Percentiles rank a stretch among this genome's conserved stretches.
phyloP scores from a whole-genome alignment of 257 asterid species.

The Plectranthus barbatus region DNA sequence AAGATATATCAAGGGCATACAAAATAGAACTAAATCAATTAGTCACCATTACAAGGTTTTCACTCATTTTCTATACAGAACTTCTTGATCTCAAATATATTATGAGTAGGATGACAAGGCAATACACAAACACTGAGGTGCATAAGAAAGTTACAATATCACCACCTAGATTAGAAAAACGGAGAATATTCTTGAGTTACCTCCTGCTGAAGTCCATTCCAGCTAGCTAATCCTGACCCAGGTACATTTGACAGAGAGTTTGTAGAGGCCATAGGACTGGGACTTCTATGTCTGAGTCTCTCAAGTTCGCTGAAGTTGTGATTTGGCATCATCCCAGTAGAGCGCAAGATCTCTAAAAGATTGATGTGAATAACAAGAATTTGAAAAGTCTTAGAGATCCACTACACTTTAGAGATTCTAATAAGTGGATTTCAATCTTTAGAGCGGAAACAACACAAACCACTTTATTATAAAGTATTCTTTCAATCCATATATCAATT shows the following conservation, averaged over 20 bases:
- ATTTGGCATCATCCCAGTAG: conserved; percentile 73
- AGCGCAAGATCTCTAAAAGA: conserved; percentile 55
- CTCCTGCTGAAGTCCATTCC: conserved; percentile 86
- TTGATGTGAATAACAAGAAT: neutral
- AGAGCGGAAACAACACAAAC: neutral
- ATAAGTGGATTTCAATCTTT: neutral
- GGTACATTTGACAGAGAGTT: conserved; percentile 56
- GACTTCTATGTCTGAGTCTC: conserved; percentile 84
- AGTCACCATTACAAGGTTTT: neutral
- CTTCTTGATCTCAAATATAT: neutral
- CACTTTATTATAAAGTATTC: neutral
- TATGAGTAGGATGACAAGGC: neutral
- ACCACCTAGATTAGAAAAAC: neutral
- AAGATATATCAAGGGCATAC: neutral
- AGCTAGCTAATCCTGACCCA: conserved; percentile 58
- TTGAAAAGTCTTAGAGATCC: neutral
- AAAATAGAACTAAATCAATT: neutral
- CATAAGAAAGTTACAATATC: neutral
- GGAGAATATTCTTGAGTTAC: conserved; percentile 15
- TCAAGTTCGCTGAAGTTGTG: conserved; percentile 79
- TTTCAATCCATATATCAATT: neutral
- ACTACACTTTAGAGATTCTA: neutral
- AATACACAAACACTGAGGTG: neutral
- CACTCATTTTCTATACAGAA: neutral
- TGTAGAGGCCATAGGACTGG: conserved; percentile 95